These are phyloP conservation scores for Podosphaera xanthii DNA, from an alignment of 2,329 filamentous ascomycete species.

Conservation along the genomic window DNA sequence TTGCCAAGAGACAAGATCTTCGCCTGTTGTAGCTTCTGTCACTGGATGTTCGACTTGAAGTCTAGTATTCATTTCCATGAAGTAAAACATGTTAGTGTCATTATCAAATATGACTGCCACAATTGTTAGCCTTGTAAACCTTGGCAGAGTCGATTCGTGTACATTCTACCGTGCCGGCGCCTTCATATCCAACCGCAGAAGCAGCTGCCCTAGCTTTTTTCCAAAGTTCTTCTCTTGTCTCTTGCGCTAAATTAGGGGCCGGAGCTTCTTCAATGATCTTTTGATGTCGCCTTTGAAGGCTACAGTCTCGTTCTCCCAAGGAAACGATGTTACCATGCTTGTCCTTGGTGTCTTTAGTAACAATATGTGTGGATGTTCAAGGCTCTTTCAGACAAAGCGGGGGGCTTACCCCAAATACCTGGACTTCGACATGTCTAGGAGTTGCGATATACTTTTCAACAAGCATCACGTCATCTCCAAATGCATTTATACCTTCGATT, in stretches of 20 bases:
- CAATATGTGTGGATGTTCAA: neutral
- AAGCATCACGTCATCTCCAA: constrained; percentile 66
- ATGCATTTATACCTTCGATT: constrained; percentile 54
- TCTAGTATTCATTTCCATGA: constrained; percentile 68
- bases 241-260: constrained; percentile 41
- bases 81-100: constrained; percentile 58
- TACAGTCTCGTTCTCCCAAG: constrained; percentile 77
- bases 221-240: constrained; percentile 38
- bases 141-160: constrained; percentile 24
- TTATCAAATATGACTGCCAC: constrained; percentile 65
- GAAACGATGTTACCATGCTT: constrained; percentile 54
- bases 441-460: constrained; percentile 65
- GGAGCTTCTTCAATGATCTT: constrained; percentile 84
- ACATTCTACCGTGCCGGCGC: constrained; percentile 78
- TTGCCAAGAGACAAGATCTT: constrained; percentile 84
- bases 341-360: constrained; percentile 21
- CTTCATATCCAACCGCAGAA: constrained; percentile 65
- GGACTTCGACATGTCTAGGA: constrained; percentile 71
- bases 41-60: constrained; percentile 95
- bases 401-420: constrained; percentile 43
- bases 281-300: constrained; percentile 66
- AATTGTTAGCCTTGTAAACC: constrained; percentile 18
- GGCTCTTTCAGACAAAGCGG: neutral
- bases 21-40: constrained; percentile 55
- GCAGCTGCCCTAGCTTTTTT: constrained; percentile 41